Conservation (phyloP, 805 yeast species). For the Brettanomyces nanus region DNA sequence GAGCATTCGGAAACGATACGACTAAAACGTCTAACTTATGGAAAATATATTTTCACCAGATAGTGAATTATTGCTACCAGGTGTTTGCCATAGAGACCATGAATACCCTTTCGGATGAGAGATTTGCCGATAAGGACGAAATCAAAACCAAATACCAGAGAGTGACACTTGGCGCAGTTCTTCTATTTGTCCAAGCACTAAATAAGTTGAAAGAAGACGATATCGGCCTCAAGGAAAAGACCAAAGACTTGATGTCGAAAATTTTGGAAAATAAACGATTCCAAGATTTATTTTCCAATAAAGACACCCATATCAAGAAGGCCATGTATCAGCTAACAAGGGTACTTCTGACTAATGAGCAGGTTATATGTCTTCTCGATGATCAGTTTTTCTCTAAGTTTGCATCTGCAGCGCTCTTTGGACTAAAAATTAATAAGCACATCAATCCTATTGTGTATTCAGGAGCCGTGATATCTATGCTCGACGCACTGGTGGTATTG, state of each 20-base stretch:
- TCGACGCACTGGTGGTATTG: slow-evolving; percentile 38
- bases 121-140: slow-evolving; percentile 61
- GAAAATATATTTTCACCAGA: slow-evolving; percentile 47
- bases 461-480: slow-evolving; percentile 36
- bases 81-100: slow-evolving; percentile 48
- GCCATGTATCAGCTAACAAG: slow-evolving; percentile 31
- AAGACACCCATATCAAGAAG: slow-evolving; percentile 35
- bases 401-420: slow-evolving; percentile 37
- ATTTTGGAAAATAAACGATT: slow-evolving; percentile 35
- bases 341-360: slow-evolving; percentile 17
- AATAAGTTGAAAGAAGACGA: slow-evolving; percentile 5
- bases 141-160: slow-evolving; percentile 56
- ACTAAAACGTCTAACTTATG: slow-evolving; percentile 51
- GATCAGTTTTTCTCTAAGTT: slow-evolving; percentile 30
- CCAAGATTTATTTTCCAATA: slow-evolving; percentile 34
- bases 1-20: slow-evolving; percentile 49
- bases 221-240: slow-evolving; percentile 12
- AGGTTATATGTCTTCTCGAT: slow-evolving; percentile 12
- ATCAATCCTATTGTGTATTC: slow-evolving; percentile 36
- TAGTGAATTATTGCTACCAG: slow-evolving; percentile 47
- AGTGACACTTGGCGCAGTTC: slow-evolving; percentile 41
- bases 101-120: slow-evolving; percentile 64
- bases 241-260: slow-evolving; percentile 17
- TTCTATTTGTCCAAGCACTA: slow-evolving; percentile 30
- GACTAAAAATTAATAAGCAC: slow-evolving; percentile 29